A percentile compares a stretch with the other conserved stretches of the same genome.
Conservation (phyloP, 441 rosid genomes). For the Pelargonium cotyledonis region DNA sequence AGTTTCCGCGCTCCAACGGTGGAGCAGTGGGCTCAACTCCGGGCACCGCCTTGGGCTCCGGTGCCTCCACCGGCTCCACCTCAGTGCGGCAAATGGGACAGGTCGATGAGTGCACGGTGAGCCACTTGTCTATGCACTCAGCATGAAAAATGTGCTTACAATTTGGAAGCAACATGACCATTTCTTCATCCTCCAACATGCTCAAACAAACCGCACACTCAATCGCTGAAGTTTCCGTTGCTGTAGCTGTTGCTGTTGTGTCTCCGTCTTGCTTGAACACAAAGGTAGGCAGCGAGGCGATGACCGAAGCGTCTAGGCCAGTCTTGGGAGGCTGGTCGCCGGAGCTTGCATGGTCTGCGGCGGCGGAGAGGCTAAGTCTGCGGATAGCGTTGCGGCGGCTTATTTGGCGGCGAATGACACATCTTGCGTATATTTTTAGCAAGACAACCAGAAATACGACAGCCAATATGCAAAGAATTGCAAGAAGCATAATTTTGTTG, state of each 20-base stretch:
- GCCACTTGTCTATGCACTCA: conserved; percentile 52
- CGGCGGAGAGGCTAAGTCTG: no score
- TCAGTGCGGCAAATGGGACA: conserved; percentile 59
- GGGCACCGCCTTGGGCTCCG: conserved; percentile 20
- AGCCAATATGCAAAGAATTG: no score
- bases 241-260: not conserved
- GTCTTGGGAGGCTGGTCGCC: conserved; percentile 30
- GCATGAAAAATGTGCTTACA: conserved; percentile 53
- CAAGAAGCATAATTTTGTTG: no score
- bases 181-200: conserved; percentile 43
- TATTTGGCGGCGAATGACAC: no score
- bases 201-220: conserved; percentile 60
- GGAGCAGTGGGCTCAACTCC: conserved; percentile 28
- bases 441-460: no score
- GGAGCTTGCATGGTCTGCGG: not conserved
- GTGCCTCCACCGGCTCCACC: conserved; percentile 42
- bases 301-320: conserved; percentile 43
- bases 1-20: conserved; percentile 23
- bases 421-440: no score
- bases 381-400: no score
- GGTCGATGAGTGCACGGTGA: conserved; percentile 34
- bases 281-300: conserved; percentile 41
- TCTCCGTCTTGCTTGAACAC: conserved; percentile 22
- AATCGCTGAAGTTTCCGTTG: not conserved
- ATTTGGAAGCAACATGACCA: conserved; percentile 41